Evolutionary conservation across 768 basidiomycete genomes (phyloP), one percentile per base, ranked within the genome.

Genomic region (Amanita polypyramis): DNA sequence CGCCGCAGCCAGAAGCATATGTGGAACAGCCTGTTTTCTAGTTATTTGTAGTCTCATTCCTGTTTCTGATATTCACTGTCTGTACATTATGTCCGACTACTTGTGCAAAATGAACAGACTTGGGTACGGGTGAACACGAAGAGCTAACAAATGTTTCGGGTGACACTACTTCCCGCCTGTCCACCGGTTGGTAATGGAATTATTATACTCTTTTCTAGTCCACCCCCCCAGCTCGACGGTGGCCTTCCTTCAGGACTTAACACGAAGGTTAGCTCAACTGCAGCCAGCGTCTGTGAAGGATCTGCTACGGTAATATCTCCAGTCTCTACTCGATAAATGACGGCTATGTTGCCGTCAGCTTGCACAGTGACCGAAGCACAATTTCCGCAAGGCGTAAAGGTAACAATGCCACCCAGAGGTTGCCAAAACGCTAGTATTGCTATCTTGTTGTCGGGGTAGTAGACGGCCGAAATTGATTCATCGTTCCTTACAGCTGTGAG

Each of bases 351-450:
- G 8, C 62, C 71, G 35, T 65, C 68, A 1, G 65, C 55, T n/a
- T 64, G 58, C 20, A 72, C 53, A 2, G 62, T 67, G 47, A 70
- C 56, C 3, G 61, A 47, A 4, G 56, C 56, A 15, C 48, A 51
- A 3, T 47, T 54, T 1, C 52, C 45, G 29, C 39, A 48, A 30
- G 55, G 63, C 33, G 36, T 54, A 50, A 80, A 65, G 6, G 60
- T 58, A 44, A 70, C 60, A 0, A 67, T 61, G 11, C 75, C 78
- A 6, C 76, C 77, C 2, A 41, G 51, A 1, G 54, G 39, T 47
- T 72, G 63, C 82, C 82, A 83, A 59, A 83, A 79, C 4, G 79
- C 72, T n/a, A 64, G 63, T 67, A 75, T 72, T 4, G 65, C 66
- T 1, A 62, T 69, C 23, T 63, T 54, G 52, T 73, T 61, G 2